Evolutionary conservation across 2,329 filamentous ascomycete species (phyloP).

Genomic region (Chaetomiaceae sp.): DNA sequence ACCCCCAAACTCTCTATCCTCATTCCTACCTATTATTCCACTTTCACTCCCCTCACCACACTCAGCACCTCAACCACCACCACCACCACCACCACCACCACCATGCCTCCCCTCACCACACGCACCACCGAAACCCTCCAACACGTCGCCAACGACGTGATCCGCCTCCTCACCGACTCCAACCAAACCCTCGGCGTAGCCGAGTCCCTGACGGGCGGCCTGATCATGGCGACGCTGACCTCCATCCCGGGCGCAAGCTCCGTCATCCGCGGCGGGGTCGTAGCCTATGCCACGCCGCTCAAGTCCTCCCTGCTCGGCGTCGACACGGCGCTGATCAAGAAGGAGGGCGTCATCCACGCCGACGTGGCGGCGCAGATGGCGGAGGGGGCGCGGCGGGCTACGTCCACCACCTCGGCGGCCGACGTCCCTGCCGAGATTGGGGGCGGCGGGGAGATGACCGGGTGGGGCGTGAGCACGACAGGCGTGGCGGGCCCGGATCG

Average conservation of each 20-base stretch:
- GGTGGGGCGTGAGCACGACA: slow-evolving; percentile 28
- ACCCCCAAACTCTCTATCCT: too few species aligned
- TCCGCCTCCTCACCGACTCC: slow-evolving; percentile 24
- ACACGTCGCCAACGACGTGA: slow-evolving; percentile 18
- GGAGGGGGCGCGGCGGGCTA: slow-evolving; percentile 9
- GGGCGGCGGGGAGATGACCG: slow-evolving; percentile 20
- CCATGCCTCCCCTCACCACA: not conserved
- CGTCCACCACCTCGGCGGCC: not conserved
- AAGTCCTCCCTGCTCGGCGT: slow-evolving; percentile 30
- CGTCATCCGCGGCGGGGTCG: slow-evolving; percentile 33
- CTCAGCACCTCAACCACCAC: too few species aligned
- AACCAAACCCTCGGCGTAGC: slow-evolving; percentile 31
- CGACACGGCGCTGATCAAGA: slow-evolving; percentile 23
- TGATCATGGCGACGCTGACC: slow-evolving; percentile 32
- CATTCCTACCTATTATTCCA: too few species aligned
- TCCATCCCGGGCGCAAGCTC: slow-evolving; percentile 31
- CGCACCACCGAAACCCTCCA: slow-evolving; percentile 11
- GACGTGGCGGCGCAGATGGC: slow-evolving; percentile 27
- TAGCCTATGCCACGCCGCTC: slow-evolving; percentile 32
- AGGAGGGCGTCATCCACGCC: slow-evolving; percentile 26
- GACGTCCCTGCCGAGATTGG: too few species aligned
- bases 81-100: not conserved
- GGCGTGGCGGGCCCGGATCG: slow-evolving; percentile 28
- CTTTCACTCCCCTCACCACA: too few species aligned
- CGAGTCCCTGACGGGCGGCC: slow-evolving; percentile 33